A percentile compares a stretch with the other conserved stretches of the same genome.
These are phyloP conservation scores for Paxillus rubicundulus DNA, from an alignment of 768 basidiomycete genomes.

Conservation along the genomic window DNA sequence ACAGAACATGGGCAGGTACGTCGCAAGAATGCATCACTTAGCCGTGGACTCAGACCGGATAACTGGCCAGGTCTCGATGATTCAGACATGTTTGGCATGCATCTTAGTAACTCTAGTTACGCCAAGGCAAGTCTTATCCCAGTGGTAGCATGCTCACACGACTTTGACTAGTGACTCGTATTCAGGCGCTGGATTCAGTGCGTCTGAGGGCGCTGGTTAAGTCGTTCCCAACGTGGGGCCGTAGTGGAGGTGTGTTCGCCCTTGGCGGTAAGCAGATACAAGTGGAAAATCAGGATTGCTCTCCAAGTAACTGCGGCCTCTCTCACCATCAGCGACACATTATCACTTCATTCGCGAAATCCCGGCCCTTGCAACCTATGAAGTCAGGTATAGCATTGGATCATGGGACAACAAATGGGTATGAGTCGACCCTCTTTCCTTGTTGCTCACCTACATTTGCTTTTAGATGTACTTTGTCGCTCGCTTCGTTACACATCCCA, in stretches of 20 bases:
- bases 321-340: slow-evolving; percentile 49
- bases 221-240: slow-evolving; percentile 56
- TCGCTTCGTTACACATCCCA: slow-evolving; percentile 59
- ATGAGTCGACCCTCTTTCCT: background rate
- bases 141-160: no score
- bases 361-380: slow-evolving; percentile 56
- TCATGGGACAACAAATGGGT: slow-evolving; percentile 84
- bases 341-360: slow-evolving; percentile 72
- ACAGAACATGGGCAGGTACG: slow-evolving; percentile 54
- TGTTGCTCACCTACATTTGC: no score
- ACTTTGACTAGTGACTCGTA: background rate
- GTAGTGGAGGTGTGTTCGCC: slow-evolving; percentile 59
- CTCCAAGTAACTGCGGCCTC: background rate
- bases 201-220: slow-evolving; percentile 48
- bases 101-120: slow-evolving; percentile 81
- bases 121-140: slow-evolving; percentile 52
- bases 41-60: no score
- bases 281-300: background rate
- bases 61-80: slow-evolving; percentile 57
- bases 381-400: slow-evolving; percentile 54
- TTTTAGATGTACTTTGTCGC: slow-evolving; percentile 58
- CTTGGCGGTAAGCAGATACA: slow-evolving; percentile 38
- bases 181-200: slow-evolving; percentile 43
- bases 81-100: slow-evolving; percentile 62
- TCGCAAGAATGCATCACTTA: background rate